Percentiles rank a stretch among this genome's conserved stretches.
These are phyloP conservation scores for Parmelia sp. DNA, from an alignment of 495 filamentous ascomycete genomes.

Conservation along the genomic window DNA sequence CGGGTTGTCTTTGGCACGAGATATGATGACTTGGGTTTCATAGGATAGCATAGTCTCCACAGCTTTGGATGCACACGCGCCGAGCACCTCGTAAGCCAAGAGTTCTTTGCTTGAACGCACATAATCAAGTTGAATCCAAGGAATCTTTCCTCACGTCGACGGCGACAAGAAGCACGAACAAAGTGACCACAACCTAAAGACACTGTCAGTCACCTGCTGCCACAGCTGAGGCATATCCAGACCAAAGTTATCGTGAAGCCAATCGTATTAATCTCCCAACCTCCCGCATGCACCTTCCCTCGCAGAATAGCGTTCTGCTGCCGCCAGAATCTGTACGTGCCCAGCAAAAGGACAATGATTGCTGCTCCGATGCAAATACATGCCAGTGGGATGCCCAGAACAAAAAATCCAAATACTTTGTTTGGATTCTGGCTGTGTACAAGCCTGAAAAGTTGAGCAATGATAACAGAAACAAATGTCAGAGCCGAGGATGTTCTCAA, in stretches of 20 bases:
- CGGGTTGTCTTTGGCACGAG: background rate
- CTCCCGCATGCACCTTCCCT: conserved; percentile 59
- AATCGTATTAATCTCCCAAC: conserved; percentile 60
- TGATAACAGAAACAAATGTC: conserved; percentile 58
- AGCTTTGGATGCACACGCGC: background rate
- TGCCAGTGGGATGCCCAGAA: conserved; percentile 60
- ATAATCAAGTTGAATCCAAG: background rate
- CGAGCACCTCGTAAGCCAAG: background rate
- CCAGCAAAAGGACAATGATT: conserved; percentile 50
- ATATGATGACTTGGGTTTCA: background rate
- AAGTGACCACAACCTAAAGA: conserved; percentile 13
- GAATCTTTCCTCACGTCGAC: conserved; percentile 11
- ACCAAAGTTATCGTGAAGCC: conserved; percentile 45
- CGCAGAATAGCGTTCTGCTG: conserved; percentile 60
- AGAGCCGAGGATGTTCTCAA: conserved; percentile 65
- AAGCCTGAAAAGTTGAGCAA: conserved; percentile 65
- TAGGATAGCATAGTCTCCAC: background rate
- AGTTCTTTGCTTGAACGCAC: background rate
- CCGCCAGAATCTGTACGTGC: conserved; percentile 61
- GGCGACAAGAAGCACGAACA: conserved; percentile 21
- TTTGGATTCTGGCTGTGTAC: conserved; percentile 43
- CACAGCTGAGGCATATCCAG: conserved; percentile 27
- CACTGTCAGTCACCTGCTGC: background rate
- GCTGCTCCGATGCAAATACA: conserved; percentile 52
- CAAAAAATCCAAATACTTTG: conserved; percentile 49